Conservation (phyloP, 352 stramenopile species). For the Pythium oligandrum region DNA sequence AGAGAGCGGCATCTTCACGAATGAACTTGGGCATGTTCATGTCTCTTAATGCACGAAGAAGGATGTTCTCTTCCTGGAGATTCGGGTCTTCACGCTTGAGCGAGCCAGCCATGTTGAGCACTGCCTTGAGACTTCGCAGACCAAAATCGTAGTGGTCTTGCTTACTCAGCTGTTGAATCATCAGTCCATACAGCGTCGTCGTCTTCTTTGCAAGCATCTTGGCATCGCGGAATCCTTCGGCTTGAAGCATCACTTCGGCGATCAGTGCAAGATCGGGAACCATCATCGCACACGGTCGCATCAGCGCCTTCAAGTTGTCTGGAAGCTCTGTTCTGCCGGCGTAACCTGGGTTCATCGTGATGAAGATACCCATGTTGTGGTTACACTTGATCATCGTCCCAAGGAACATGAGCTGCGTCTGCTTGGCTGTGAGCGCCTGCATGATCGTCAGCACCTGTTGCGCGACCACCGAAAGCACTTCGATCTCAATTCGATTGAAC, state of each 20-base stretch:
- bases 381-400: conserved; percentile 83
- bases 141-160: conserved; percentile 89
- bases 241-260: conserved; percentile 85
- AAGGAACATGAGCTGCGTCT: conserved; percentile 79
- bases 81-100: conserved; percentile 95
- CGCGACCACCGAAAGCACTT: conserved; percentile 92
- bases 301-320: conserved; percentile 83
- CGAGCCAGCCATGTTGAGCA: conserved; percentile 81
- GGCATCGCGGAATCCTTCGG: conserved; percentile 79
- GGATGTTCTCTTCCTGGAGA: conserved; percentile 93
- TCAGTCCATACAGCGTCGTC: conserved; percentile 80
- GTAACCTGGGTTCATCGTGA: conserved; percentile 92
- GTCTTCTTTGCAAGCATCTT: conserved; percentile 83
- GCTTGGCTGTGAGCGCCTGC: conserved; percentile 76
- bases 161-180: conserved; percentile 86
- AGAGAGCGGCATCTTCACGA: conserved; percentile 90
- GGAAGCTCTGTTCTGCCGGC: conserved; percentile 86
- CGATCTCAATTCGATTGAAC: conserved; percentile 96
- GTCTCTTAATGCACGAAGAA: conserved; percentile 94
- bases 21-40: conserved; percentile 96
- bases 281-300: conserved; percentile 88
- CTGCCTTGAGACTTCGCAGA: conserved; percentile 73
- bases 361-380: conserved; percentile 90
- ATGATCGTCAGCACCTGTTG: conserved; percentile 90
- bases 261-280: conserved; percentile 82